Evolutionary conservation across 2,329 filamentous ascomycete species (phyloP), one percentile per base, ranked within the genome.

Genomic region (Tolypocladium tropicale): DNA sequence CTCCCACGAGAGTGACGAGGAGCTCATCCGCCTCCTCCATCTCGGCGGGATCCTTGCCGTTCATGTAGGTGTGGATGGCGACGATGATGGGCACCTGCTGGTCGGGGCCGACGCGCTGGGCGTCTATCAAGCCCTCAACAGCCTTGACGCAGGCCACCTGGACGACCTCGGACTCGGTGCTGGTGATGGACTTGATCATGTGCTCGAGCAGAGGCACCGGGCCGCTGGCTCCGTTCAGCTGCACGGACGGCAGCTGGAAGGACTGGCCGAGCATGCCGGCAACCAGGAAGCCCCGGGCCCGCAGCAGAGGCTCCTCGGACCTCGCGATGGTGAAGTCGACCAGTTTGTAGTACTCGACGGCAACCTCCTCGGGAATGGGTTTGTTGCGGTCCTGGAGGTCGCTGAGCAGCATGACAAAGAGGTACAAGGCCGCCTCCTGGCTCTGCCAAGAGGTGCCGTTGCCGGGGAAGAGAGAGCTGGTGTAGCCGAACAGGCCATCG

Each of bases 91-190:
- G 74, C 1, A 76, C 63, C 67, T 96, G 91, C 50, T 75, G 76
- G 57, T 82, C 79, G 9, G 69, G 64, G 7, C 73, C 66, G 3
- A 80, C 74, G 76, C 76, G 65, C 71, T 79, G 68, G 69, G 78
- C 76, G 58, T 73, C 76, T 53, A 85, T 77, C 57, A 85, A 80
- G 18, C 80, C 79, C 65, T 96, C 90, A 37, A 96, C 74, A 2
- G 90, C 87, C 68, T 93, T 92, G 64, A 97, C 88, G 65, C 90
- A 95, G 23, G 93, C 86, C 21, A 96, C 92, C 69, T 94, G 90
- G 48, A 97, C 93, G 37, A 97, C 84, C 68, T 96, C 92, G 0
- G 89, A 88, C 23, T 84, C 76, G 61, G 96, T 92, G 37, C 77
- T 77, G 11, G 83, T 84, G 61, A 96, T 89, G 9, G 86, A 85